Evolutionary conservation across 2,329 filamentous ascomycete genomes (phyloP).

Genomic region (Pseudocercospora fijiensis): DNA sequence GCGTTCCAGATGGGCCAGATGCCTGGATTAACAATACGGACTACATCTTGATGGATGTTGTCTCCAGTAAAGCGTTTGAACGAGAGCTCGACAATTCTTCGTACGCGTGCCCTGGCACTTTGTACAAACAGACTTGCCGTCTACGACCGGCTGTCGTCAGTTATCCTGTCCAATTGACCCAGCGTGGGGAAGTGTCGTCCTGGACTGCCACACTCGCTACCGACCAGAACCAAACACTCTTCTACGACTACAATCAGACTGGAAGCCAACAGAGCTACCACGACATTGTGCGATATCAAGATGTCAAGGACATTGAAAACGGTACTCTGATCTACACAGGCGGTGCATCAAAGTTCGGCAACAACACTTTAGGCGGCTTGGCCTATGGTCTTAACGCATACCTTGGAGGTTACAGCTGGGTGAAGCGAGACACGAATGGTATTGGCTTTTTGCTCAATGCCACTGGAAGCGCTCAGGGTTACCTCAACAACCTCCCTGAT

Average conservation of each 20-base stretch:
- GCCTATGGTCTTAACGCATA: slow-evolving; percentile 14
- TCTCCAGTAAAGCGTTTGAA: neutral
- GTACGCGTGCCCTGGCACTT: neutral
- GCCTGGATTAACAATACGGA: slow-evolving; percentile 8
- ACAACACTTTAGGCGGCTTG: slow-evolving; percentile 15
- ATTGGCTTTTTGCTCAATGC: slow-evolving; percentile 4
- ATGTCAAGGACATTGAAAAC: neutral
- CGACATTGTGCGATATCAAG: neutral
- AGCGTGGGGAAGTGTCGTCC: neutral
- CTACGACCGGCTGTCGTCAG: slow-evolving; percentile 2
- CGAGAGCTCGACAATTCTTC: neutral
- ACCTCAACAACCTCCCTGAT: slow-evolving; percentile 11
- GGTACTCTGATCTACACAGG: neutral
- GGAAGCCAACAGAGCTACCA: slow-evolving; percentile 5
- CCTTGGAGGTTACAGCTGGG: slow-evolving; percentile 13
- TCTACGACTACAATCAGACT: slow-evolving; percentile 9
- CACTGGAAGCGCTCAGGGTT: slow-evolving; percentile 12
- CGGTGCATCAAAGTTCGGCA: neutral
- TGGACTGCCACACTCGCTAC: neutral
- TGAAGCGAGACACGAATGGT: slow-evolving; percentile 3
- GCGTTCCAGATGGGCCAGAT: neutral
- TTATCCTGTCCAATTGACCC: slow-evolving; percentile 4
- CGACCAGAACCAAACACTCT: neutral
- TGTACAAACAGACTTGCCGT: neutral
- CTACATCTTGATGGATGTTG: slow-evolving; percentile 1